Percentiles rank a stretch among this genome's conserved stretches.
phyloP scores from a whole-genome alignment of 2,329 filamentous ascomycete genomes.

The Xylariaceae sp. region DNA sequence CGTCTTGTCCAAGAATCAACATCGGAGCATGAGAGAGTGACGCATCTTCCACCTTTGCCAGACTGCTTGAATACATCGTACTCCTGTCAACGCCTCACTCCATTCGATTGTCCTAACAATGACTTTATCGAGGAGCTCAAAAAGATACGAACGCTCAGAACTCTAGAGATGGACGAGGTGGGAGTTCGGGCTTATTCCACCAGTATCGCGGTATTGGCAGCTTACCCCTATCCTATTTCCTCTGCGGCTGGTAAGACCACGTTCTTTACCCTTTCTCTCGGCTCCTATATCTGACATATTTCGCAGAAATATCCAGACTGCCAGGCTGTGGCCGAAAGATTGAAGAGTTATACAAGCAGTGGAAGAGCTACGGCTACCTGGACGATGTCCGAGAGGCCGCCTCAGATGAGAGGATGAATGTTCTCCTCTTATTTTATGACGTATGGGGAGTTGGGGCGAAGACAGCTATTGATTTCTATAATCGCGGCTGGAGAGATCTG shows the following conservation, averaged over 20 bases:
- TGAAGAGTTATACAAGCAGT: slow-evolving; percentile 72
- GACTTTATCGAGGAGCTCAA: slow-evolving; percentile 68
- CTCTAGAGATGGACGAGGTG: slow-evolving; percentile 68
- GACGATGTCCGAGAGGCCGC: slow-evolving; percentile 60
- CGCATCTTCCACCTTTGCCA: slow-evolving; percentile 59
- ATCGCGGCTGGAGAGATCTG: slow-evolving; percentile 72
- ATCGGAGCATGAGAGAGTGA: slow-evolving; percentile 63
- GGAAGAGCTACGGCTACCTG: slow-evolving; percentile 55
- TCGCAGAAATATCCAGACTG: slow-evolving; percentile 48
- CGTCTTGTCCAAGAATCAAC: slow-evolving; percentile 64
- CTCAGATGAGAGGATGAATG: slow-evolving; percentile 56
- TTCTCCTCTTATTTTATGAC: slow-evolving; percentile 67
- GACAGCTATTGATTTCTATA: slow-evolving; percentile 77
- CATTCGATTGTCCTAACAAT: slow-evolving; percentile 63
- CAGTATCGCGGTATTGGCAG: slow-evolving; percentile 74
- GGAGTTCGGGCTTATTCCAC: slow-evolving; percentile 83
- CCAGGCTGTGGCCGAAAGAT: slow-evolving; percentile 81
- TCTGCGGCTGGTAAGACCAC: slow-evolving; percentile 37
- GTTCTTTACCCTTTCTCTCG: slow-evolving; percentile 33
- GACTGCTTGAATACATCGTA: slow-evolving; percentile 62
- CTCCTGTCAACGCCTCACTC: slow-evolving; percentile 75
- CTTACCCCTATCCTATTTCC: slow-evolving; percentile 60
- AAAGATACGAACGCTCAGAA: slow-evolving; percentile 66
- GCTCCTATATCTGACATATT: slow-evolving; percentile 4
- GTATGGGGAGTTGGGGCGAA: slow-evolving; percentile 90